phyloP scores from a whole-genome alignment of 495 filamentous ascomycete genomes.

The Aspergillus taichungensis region DNA sequence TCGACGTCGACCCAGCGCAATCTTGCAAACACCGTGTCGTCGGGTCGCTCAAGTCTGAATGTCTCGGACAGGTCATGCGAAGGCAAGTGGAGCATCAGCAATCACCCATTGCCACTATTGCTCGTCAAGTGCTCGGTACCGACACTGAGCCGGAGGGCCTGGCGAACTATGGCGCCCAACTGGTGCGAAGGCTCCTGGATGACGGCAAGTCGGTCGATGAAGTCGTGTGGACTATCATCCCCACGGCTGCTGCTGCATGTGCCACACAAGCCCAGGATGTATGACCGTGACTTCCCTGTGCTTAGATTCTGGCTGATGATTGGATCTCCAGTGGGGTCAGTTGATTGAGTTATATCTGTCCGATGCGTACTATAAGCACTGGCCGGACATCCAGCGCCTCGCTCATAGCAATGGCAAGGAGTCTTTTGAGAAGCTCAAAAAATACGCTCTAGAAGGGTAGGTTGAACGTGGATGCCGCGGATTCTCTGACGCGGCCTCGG shows the following conservation, averaged over 20 bases:
- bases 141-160: conserved; percentile 27
- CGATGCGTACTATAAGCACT: conserved; percentile 30
- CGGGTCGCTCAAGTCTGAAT: conserved; percentile 39
- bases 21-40: conserved; percentile 40
- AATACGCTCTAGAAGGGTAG: conserved; percentile 8
- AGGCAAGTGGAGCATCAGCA: conserved; percentile 41
- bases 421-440: conserved; percentile 8
- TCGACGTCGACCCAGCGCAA: conserved; percentile 28
- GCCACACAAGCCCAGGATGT: conserved; percentile 51
- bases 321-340: conserved; percentile 33
- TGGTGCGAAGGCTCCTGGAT: conserved; percentile 52
- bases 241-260: conserved; percentile 41
- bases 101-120: conserved; percentile 27
- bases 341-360: conserved; percentile 60
- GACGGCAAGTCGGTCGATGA: conserved; percentile 47
- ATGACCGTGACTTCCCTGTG: not conserved
- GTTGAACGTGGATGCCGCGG: not conserved
- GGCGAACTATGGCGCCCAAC: conserved; percentile 47
- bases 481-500: too few relatives aligned
- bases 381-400: conserved; percentile 40
- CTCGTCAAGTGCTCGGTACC: conserved; percentile 24
- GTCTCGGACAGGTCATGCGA: conserved; percentile 48
- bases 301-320: not conserved
- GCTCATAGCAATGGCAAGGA: conserved; percentile 12
- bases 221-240: conserved; percentile 52